A percentile compares a stretch with the other conserved stretches of the same genome.
phyloP scores from a whole-genome alignment of 2,329 filamentous ascomycete genomes.

The Aschersonia sp. region DNA sequence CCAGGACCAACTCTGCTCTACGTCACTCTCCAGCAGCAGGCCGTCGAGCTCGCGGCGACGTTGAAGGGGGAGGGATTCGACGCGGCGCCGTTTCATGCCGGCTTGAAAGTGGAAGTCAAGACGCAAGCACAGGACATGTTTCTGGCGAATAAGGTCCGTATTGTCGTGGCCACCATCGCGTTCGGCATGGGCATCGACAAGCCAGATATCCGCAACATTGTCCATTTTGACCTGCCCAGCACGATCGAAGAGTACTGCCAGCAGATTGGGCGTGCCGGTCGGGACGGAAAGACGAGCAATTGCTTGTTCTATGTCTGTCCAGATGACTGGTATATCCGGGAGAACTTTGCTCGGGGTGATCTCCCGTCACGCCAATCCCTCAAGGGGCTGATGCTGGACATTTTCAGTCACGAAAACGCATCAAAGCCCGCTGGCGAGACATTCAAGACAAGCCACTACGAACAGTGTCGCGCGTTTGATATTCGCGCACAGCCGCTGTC shows the following conservation, averaged over 20 bases:
- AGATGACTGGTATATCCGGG: not conserved
- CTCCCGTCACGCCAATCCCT: conserved; percentile 38
- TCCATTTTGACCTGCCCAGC: conserved; percentile 35
- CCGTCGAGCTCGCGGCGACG: conserved; percentile 22
- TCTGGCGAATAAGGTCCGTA: conserved; percentile 27
- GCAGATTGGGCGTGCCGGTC: conserved; percentile 39
- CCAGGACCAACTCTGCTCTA: conserved; percentile 45
- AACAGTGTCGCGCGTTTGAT: conserved; percentile 32
- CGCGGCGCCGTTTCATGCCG: conserved; percentile 33
- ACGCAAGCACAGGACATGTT: conserved; percentile 33
- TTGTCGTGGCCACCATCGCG: conserved; percentile 33
- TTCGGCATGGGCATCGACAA: conserved; percentile 49
- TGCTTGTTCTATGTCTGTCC: conserved; percentile 18
- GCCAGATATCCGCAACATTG: conserved; percentile 35
- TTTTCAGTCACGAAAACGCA: conserved; percentile 30
- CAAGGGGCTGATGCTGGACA: conserved; percentile 29
- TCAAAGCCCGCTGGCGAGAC: conserved; percentile 18
- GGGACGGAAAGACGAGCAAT: conserved; percentile 34
- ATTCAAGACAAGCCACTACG: conserved; percentile 6
- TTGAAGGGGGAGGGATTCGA: conserved; percentile 23
- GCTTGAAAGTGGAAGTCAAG: conserved; percentile 30
- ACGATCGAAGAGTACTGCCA: conserved; percentile 43
- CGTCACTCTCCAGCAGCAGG: conserved; percentile 38
- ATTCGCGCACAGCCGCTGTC: conserved; percentile 33
- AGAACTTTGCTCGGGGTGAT: conserved; percentile 23